A percentile compares a stretch with the other conserved stretches of the same genome.
These are phyloP conservation scores for Porodaedalea pini DNA, from an alignment of 1,284 basidiomycete species.

Conservation along the genomic window DNA sequence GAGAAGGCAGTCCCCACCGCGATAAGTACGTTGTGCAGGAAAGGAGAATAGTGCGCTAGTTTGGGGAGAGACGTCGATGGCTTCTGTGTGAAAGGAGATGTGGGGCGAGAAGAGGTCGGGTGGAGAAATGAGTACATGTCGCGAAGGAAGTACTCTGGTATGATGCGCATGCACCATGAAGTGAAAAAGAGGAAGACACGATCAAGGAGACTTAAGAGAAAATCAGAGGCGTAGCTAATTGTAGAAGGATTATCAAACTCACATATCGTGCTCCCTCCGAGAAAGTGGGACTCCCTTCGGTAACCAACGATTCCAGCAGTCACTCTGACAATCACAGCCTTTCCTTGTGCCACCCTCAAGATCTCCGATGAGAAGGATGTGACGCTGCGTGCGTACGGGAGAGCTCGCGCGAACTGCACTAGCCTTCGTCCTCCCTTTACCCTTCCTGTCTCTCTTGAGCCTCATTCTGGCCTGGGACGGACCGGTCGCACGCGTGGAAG, in stretches of 20 bases:
- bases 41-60: conserved; percentile 62
- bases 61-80: conserved; percentile 33
- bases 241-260: conserved; percentile 8
- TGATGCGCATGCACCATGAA: conserved; percentile 47
- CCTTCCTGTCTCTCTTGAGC: conserved; percentile 4
- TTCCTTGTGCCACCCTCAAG: conserved; percentile 7
- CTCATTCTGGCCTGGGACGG: neutral
- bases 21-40: conserved; percentile 66
- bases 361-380: conserved; percentile 12
- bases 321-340: conserved; percentile 17
- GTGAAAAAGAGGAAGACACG: conserved; percentile 59
- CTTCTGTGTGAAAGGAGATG: conserved; percentile 27
- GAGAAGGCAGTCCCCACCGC: conserved; percentile 57
- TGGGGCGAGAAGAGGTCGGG: conserved; percentile 41
- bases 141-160: conserved; percentile 50
- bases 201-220: conserved; percentile 43
- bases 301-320: conserved; percentile 54
- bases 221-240: neutral
- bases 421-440: conserved; percentile 1
- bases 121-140: conserved; percentile 56
- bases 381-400: conserved; percentile 2
- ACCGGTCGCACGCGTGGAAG: conserved; percentile 32
- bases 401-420: neutral
- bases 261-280: conserved; percentile 49
- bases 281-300: conserved; percentile 44